These are phyloP conservation scores for Aureococcus anophagefferens DNA, from an alignment of 108 stramenopile species.

Conservation along the genomic window DNA sequence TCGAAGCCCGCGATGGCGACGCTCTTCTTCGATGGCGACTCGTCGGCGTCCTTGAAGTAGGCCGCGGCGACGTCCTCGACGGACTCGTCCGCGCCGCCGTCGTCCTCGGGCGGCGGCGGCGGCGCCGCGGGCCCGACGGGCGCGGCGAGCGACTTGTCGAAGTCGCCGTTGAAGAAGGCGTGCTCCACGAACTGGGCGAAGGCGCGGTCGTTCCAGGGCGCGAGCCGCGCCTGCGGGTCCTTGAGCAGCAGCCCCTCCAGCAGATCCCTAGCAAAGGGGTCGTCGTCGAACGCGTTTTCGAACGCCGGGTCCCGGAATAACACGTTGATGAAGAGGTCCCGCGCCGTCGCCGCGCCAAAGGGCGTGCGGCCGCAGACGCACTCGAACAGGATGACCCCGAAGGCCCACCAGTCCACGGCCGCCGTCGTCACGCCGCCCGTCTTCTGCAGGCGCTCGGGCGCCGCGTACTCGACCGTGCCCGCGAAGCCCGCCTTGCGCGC, in stretches of 20 bases:
- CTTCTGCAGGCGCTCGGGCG: neutral
- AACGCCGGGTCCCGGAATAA: neutral
- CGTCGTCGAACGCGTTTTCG: neutral
- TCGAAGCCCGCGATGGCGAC: too few species aligned
- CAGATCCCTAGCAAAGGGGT: neutral
- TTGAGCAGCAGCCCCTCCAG: neutral
- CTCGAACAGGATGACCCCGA: neutral
- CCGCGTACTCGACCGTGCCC: constrained; percentile 5
- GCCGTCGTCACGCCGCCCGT: neutral
- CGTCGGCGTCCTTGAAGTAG: too few species aligned
- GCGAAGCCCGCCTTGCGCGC: neutral
- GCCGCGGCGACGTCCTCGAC: too few species aligned
- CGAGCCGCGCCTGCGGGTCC: neutral
- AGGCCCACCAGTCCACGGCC: neutral
- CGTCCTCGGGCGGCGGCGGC: too few species aligned
- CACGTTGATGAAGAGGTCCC: neutral
- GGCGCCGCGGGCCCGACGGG: too few species aligned
- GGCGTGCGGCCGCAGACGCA: neutral
- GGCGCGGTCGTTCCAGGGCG: too few species aligned
- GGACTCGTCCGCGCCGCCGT: too few species aligned
- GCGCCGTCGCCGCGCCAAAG: neutral
- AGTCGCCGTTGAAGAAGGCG: too few species aligned
- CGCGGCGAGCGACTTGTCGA: too few species aligned
- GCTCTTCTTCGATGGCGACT: too few species aligned
- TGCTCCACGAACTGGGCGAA: too few species aligned